Percentiles rank a stretch among this genome's conserved stretches.
Conservation (phyloP, 441 rosid species). For the Manihot esculenta region DNA sequence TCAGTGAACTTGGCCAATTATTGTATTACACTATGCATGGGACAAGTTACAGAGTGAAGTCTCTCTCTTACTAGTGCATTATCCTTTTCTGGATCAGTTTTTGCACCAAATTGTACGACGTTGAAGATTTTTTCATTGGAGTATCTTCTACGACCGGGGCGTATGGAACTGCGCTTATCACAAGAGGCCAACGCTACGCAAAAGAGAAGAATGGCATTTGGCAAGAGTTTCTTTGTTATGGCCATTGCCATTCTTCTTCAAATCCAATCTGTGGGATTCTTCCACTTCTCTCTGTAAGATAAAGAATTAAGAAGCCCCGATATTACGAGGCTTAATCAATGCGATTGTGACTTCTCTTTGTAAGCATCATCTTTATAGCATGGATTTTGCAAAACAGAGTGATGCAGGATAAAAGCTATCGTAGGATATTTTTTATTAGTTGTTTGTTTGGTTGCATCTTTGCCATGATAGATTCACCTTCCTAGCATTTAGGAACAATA, state of each 20-base stretch:
- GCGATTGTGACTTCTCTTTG: background rate
- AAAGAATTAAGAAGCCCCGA: background rate
- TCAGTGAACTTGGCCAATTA: too few relatives aligned
- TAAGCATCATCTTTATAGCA: constrained; percentile 29
- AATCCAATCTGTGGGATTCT: background rate
- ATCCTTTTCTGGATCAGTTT: constrained; percentile 35
- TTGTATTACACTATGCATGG: too few relatives aligned
- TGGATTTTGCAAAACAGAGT: background rate
- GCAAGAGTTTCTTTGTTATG: constrained; percentile 14
- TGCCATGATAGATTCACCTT: constrained; percentile 12
- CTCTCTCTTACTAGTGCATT: constrained; percentile 32
- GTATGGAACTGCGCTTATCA: too few relatives aligned
- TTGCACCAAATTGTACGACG: constrained; percentile 47
- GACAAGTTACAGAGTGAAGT: too few relatives aligned
- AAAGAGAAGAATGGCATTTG: constrained; percentile 31
- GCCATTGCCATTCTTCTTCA: constrained; percentile 27
- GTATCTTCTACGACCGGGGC: background rate
- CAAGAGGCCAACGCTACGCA: constrained; percentile 23
- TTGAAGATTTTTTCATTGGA: constrained; percentile 39
- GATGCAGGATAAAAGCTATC: background rate
- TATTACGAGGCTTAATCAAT: constrained; percentile 17
- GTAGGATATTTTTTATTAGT: constrained; percentile 11
- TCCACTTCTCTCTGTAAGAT: background rate
- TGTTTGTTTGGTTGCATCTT: background rate
- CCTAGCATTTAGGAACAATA: constrained; percentile 17